These are phyloP conservation scores for Pistacia atlantica DNA, from an alignment of 345 rosid species.

Conservation along the genomic window DNA sequence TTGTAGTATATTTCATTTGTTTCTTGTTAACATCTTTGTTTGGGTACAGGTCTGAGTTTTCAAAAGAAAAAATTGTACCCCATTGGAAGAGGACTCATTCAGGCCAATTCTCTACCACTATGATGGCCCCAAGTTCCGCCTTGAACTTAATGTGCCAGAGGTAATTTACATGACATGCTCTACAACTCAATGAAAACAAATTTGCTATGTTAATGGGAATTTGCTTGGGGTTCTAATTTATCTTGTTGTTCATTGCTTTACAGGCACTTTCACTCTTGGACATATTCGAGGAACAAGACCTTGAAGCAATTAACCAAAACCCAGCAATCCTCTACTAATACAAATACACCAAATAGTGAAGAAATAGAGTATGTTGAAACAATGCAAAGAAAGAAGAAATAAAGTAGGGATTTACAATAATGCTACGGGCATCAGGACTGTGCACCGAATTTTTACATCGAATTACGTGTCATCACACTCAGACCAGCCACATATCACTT, in stretches of 20 bases:
- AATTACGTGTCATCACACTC: no score
- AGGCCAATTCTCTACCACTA: constrained; percentile 97
- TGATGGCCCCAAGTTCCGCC: constrained; percentile 98
- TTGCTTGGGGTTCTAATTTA: not conserved
- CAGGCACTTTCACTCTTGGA: constrained; percentile 94
- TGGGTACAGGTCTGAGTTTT: constrained; percentile 60
- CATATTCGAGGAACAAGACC: constrained; percentile 63
- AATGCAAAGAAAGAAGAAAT: not conserved
- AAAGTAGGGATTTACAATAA: not conserved
- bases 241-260: not conserved
- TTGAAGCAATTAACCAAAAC: constrained; percentile 28
- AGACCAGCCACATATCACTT: no score
- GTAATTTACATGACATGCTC: constrained; percentile 30
- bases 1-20: not conserved
- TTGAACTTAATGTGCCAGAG: constrained; percentile 93
- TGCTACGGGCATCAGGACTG: no score
- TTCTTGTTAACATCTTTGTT: not conserved
- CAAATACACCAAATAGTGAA: constrained; percentile 14
- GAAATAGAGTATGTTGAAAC: not conserved
- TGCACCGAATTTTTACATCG: no score
- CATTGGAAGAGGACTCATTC: constrained; percentile 97
- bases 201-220: not conserved
- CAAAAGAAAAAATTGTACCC: constrained; percentile 80
- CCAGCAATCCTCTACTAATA: constrained; percentile 15
- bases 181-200: not conserved